A percentile compares a stretch with the other conserved stretches of the same genome.
phyloP scores from a whole-genome alignment of 2,329 filamentous ascomycete species.

The Xylaria arbuscula region DNA sequence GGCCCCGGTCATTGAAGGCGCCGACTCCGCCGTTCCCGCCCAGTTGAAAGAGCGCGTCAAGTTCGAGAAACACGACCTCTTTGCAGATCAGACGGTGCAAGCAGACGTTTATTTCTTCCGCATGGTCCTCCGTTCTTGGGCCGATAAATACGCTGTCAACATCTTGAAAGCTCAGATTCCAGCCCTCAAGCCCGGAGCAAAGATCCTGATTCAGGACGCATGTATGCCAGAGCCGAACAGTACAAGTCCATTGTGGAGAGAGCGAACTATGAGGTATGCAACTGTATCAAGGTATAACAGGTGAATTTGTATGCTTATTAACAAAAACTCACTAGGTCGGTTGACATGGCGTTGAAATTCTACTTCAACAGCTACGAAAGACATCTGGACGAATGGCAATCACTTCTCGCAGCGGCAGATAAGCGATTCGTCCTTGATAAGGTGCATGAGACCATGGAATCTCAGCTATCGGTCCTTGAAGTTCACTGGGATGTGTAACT shows the following conservation, averaged over 20 bases:
- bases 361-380: slow-evolving; percentile 39
- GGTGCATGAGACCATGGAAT: slow-evolving; percentile 34
- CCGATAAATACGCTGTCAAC: slow-evolving; percentile 40
- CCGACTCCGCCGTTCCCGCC: slow-evolving; percentile 36
- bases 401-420: slow-evolving; percentile 40
- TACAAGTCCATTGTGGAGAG: slow-evolving; percentile 31
- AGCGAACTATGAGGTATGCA: slow-evolving; percentile 27
- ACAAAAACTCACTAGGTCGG: slow-evolving; percentile 38
- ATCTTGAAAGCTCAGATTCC: slow-evolving; percentile 45
- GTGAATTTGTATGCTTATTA: slow-evolving; percentile 28
- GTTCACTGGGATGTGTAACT: slow-evolving; percentile 39
- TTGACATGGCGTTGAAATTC: slow-evolving; percentile 38
- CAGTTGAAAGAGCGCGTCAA: slow-evolving; percentile 41
- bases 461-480: slow-evolving; percentile 34
- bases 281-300: slow-evolving; percentile 10
- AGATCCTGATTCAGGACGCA: slow-evolving; percentile 43
- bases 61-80: slow-evolving; percentile 43
- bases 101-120: slow-evolving; percentile 45
- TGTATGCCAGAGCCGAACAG: slow-evolving; percentile 22
- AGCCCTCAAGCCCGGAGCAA: slow-evolving; percentile 39
- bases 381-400: slow-evolving; percentile 43
- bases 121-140: slow-evolving; percentile 41
- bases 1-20: slow-evolving; percentile 34
- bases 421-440: slow-evolving; percentile 39
- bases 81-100: slow-evolving; percentile 39